Base-by-base conservation (phyloP, 139 green algal species). In the Zygnema cylindricum region DNA sequence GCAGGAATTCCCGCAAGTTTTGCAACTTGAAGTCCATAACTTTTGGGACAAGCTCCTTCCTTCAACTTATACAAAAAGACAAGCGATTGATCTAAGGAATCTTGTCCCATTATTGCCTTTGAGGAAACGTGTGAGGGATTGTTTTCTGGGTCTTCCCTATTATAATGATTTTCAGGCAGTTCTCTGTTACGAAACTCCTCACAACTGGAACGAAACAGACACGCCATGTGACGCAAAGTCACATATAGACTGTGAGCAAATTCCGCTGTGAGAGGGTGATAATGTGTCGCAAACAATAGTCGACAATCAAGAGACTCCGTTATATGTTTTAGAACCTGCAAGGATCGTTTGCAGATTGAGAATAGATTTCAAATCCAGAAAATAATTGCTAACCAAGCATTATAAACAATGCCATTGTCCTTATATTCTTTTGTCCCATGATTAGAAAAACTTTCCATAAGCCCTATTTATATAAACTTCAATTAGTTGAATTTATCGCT, bases 251-350 rank as follows among this genome's bases (percentile, higher is more conserved):
- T 39, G 35, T 49, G n/a, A 3, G 85, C 86, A 82, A 91, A 91
- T 57, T 91, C 86, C 33, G 25, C 84, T 36, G 78, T 94, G 25
- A 98, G 91, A 49, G 94, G 89, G 92, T 99, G 97, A 91, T 98
- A 99, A 94, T 99, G 97, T 0, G 97, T 99, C 22, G 96, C 96
- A 93, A 99, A 99, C n/a, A 99, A 91, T n/a, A 95, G 95, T 33
- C 95, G 93, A 93, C 94, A 98, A 57, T 92, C 39, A 43, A 91
- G 42, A 23, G 39, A 35, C 57, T 90, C 69, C 0, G 93, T 93
- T 32, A 99, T 87, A 87, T 98, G 92, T 33, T 96, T 69, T 32
- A 98, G 92, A 42, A 99, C 86, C 49, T 63, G 49, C 49, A 63
- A 16, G n/a, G n/a, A n/a, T n/a, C n/a, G n/a, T n/a, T n/a, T n/a